phyloP scores from a whole-genome alignment of 2,329 filamentous ascomycete species.

The Hawksworthiomyces lignivorus region DNA sequence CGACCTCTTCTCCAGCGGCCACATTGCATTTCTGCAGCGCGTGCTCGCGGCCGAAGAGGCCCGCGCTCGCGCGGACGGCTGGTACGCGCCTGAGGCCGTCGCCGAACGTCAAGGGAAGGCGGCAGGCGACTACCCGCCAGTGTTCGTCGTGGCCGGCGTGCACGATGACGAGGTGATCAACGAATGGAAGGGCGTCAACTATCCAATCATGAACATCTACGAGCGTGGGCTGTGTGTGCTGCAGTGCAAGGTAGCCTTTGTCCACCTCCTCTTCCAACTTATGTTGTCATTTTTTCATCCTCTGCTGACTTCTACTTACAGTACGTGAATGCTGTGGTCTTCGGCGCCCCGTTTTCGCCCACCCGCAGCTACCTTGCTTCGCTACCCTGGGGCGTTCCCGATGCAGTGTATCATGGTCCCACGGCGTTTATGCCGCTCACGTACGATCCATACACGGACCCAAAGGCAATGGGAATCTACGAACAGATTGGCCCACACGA shows the following conservation, averaged over 20 bases:
- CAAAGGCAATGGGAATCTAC: conserved; percentile 80
- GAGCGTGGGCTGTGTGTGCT: conserved; percentile 92
- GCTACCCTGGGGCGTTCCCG: conserved; percentile 65
- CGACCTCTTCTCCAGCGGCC: conserved; percentile 91
- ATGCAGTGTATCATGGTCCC: conserved; percentile 90
- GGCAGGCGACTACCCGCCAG: conserved; percentile 69
- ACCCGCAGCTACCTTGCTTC: conserved; percentile 68
- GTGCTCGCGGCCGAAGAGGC: conserved; percentile 69
- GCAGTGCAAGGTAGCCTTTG: conserved; percentile 71
- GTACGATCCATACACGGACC: conserved; percentile 72
- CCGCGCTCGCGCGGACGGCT: conserved; percentile 59
- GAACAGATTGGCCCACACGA: conserved; percentile 66
- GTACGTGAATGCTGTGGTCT: conserved; percentile 83
- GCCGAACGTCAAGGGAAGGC: conserved; percentile 52
- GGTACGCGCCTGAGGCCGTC: conserved; percentile 61
- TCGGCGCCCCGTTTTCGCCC: conserved; percentile 83
- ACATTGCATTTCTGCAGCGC: conserved; percentile 85
- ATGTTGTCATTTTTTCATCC: neutral
- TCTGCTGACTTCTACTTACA: conserved; percentile 31
- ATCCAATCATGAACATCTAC: conserved; percentile 99
- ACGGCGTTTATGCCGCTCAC: conserved; percentile 80
- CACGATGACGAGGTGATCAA: conserved; percentile 96
- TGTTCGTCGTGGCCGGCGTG: conserved; percentile 85
- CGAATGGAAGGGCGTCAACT: conserved; percentile 93
- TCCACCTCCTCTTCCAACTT: no score